These are phyloP conservation scores for Nakaseomyces glabratus DNA, from an alignment of 1,139 yeast genomes.

Conservation along the genomic window DNA sequence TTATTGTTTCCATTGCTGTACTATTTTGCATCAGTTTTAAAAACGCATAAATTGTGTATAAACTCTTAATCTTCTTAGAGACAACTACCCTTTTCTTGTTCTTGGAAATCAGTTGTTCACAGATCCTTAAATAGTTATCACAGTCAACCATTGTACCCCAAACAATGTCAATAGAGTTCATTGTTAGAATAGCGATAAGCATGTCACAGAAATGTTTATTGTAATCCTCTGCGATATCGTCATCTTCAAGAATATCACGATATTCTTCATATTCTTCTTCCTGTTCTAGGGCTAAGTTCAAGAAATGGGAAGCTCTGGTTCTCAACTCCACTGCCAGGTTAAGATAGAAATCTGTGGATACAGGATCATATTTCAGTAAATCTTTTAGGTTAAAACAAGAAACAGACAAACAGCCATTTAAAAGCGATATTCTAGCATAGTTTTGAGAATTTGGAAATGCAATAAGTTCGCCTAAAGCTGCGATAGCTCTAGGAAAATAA, in stretches of 20 bases:
- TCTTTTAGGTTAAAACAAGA: constrained; percentile 75
- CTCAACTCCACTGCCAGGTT: constrained; percentile 66
- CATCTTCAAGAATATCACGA: constrained; percentile 3
- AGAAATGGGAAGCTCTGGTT: constrained; percentile 63
- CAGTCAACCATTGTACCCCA: constrained; percentile 93
- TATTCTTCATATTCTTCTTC: constrained; percentile 4
- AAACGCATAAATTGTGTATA: constrained; percentile 73
- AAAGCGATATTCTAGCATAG: constrained; percentile 59
- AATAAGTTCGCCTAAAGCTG: constrained; percentile 68
- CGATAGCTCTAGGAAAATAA: constrained; percentile 71
- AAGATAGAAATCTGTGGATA: constrained; percentile 58
- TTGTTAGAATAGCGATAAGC: constrained; percentile 70
- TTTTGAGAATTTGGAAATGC: constrained; percentile 67
- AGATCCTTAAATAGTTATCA: constrained; percentile 61
- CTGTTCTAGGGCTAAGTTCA: constrained; percentile 31
- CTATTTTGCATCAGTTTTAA: constrained; percentile 68
- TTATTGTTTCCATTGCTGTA: constrained; percentile 45
- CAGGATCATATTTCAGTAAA: constrained; percentile 40
- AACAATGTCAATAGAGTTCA: constrained; percentile 82
- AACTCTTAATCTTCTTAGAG: constrained; percentile 64
- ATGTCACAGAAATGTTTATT: constrained; percentile 47
- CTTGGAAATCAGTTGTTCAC: constrained; percentile 54
- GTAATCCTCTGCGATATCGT: constrained; percentile 4
- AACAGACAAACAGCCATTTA: constrained; percentile 75
- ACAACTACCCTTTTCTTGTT: constrained; percentile 55